These are phyloP conservation scores for Trichoderma koningiopsis DNA, from an alignment of 2,329 filamentous ascomycete species.

Conservation along the genomic window DNA sequence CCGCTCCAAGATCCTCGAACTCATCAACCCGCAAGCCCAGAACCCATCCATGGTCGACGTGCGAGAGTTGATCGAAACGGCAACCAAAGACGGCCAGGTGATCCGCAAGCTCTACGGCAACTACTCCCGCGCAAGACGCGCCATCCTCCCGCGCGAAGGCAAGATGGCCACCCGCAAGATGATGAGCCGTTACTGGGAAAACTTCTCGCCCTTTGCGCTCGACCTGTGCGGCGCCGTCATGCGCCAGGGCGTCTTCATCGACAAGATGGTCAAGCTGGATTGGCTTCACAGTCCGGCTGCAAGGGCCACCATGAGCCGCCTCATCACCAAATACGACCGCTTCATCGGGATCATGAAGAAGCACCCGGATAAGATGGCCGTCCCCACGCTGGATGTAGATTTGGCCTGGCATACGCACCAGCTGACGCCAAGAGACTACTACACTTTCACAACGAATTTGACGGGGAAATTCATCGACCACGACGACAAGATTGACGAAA, in stretches of 20 bases:
- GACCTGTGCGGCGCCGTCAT: conserved; percentile 67
- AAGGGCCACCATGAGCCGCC: conserved; percentile 62
- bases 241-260: conserved; percentile 65
- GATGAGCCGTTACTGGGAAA: conserved; percentile 73
- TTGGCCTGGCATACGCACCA: conserved; percentile 83
- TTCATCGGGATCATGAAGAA: conserved; percentile 63
- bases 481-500: conserved; percentile 79
- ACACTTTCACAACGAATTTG: conserved; percentile 52
- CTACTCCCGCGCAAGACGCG: conserved; percentile 29
- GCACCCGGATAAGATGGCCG: conserved; percentile 52
- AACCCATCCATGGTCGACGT: conserved; percentile 53
- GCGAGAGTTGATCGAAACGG: conserved; percentile 51
- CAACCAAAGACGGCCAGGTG: conserved; percentile 42
- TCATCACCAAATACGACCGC: conserved; percentile 65
- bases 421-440: conserved; percentile 66
- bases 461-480: conserved; percentile 71
- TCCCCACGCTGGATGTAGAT: conserved; percentile 75
- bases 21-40: conserved; percentile 37
- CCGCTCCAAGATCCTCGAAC: conserved; percentile 44
- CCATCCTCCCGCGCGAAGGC: conserved; percentile 33
- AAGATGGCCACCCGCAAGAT: conserved; percentile 60
- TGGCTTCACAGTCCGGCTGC: conserved; percentile 75
- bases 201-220: conserved; percentile 63
- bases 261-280: conserved; percentile 76
- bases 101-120: conserved; percentile 46